Conservation (phyloP, 768 basidiomycete genomes). For the Macrocybe gigantea region DNA sequence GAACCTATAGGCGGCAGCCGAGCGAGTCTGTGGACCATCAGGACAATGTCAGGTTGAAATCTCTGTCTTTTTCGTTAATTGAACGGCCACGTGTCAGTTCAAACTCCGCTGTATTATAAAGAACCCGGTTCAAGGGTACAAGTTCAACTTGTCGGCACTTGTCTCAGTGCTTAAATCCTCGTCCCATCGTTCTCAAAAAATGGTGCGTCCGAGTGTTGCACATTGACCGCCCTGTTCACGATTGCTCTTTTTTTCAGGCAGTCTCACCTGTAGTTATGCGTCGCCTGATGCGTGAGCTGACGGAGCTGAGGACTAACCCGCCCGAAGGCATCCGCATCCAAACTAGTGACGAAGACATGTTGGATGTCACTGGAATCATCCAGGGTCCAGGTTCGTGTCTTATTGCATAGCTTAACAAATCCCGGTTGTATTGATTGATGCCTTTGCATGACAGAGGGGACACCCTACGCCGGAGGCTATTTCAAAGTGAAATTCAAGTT, state of each 20-base stretch:
- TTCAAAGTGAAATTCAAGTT: conserved; percentile 82
- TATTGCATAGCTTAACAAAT: conserved; percentile 19
- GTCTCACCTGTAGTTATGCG: conserved; percentile 61
- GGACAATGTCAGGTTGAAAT: no score
- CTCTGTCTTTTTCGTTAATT: no score
- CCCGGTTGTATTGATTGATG: conserved; percentile 4
- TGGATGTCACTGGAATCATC: conserved; percentile 83
- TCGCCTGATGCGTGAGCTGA: conserved; percentile 82
- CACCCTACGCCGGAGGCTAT: conserved; percentile 63
- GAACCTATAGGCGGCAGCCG: no score
- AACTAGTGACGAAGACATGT: conserved; percentile 82
- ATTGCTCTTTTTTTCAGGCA: conserved; percentile 21
- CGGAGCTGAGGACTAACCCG: conserved; percentile 73
- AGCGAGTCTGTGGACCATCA: neutral
- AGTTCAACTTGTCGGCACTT: no score
- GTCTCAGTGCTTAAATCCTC: no score
- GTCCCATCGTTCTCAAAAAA: neutral
- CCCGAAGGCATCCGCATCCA: conserved; percentile 91
- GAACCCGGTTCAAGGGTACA: no score
- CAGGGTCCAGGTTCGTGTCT: conserved; percentile 75
- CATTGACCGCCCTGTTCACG: neutral
- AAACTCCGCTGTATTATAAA: no score
- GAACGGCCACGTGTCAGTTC: no score
- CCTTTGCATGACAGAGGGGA: conserved; percentile 36
- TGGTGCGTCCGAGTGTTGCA: conserved; percentile 7